Evolutionary conservation across 2,329 filamentous ascomycete genomes (phyloP), one percentile per base, ranked within the genome.

Genomic region (Cladosporium oxysporum): DNA sequence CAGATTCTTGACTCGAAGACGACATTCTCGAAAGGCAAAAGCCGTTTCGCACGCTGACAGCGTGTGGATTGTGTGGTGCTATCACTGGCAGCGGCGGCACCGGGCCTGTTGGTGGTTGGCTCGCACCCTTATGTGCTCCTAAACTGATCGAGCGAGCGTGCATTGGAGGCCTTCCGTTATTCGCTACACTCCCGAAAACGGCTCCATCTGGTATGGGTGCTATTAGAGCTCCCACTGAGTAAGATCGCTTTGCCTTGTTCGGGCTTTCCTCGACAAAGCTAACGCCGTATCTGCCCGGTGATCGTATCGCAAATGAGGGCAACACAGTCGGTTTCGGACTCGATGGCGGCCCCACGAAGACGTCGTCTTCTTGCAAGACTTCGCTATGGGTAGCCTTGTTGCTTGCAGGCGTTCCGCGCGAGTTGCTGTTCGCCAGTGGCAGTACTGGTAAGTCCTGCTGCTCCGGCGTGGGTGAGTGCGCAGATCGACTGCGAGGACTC

Each of bases 81-180:
- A 73, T 75, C 11, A 77, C 70, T 23, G 81, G 81, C 10, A 83
- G 68, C 18, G 80, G 79, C 18, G 81, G 81, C 0, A 83, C 72
- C 11, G 79, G 79, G 16, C 75, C 74, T 31, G 77, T 76, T 12
- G 81, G 66, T 29, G 67, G 57, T 63, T 73, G 52, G 49, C 58
- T 58, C 57, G 61, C 61, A 10, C n/a, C 50, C 29, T 49, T 41
- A 14, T 71, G 74, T 58, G 71, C 76, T 59, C 77, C 75, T 8
- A 78, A 66, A 64, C 77, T 79, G 23, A 74, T 66, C 1, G 77
- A 77, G 37, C 77, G 71, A 12, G 68, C 64, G 50, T 76, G 73
- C 68, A 71, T 69, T 16, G 59, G 58, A 21, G 70, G 71, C 50
- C 73, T 66, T 33, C 26, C 18, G 5, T 52, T 14, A 41, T 26